Evolutionary conservation across 116 monocot genomes (phyloP), one percentile per base, ranked within the genome.

Genomic region (Papilionanthe hybrid): DNA sequence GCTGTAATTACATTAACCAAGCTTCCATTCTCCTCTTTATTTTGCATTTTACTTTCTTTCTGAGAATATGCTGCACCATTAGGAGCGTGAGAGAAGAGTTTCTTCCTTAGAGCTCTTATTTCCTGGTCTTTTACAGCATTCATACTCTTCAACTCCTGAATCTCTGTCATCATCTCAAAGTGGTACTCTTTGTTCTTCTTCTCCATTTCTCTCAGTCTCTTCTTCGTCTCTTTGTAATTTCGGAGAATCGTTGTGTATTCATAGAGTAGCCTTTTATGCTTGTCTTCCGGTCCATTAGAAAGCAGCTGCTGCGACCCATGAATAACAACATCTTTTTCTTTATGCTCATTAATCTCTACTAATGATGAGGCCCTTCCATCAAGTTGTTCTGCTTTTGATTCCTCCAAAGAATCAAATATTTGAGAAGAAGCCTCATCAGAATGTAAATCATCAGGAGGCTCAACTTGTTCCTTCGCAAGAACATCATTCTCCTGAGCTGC

Each of bases 101-200:
- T 82, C 67, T 86, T 80, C 48, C 80, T 74, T 5, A 99, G 84
- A 27, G 86, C 85, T 15, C 84, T 56, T 77, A 99, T 99, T 76
- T 95, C 95, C 15, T 91, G 89, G 32, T 95, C 95, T 58, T 90
- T 95, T 78, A 85, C 84, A 19, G 85, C 84, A 75, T 84, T 88
- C 63, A 85, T 75, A 77, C 77, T 85, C 81, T 81, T 83, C 78
- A 96, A 67, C 45, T 94, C 86, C 60, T 77, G 78, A 76, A 94
- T 77, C 82, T 89, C 78, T 15, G 55, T 71, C 68, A 78, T 82
- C 43, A 69, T 89, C 77, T 87, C 87, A 27, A 67, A 75, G 48
- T 84, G 76, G 76, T 78, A 81, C 6, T 90, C 91, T 72, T 91
- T 81, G 75, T 90, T 92, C 78, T 88, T 87, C 83, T 82, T 91